Evolutionary conservation across 805 yeast species (phyloP), one percentile per base, ranked within the genome.

Genomic region (Starmerella cellae): DNA sequence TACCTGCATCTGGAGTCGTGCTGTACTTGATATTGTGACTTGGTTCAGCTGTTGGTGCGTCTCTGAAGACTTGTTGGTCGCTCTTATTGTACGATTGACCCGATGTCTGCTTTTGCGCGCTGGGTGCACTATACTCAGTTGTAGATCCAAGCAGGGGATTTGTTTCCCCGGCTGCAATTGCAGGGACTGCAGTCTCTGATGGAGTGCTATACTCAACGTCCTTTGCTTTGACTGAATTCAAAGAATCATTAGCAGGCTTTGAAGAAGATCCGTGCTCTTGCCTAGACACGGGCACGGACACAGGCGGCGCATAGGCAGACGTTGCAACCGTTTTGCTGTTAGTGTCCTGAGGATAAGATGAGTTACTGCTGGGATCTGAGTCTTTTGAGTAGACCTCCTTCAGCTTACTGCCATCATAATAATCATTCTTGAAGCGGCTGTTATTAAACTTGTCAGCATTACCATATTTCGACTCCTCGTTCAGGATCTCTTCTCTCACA

Each of bases 81-180:
- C n/a, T n/a, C n/a, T n/a, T n/a, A n/a, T n/a, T n/a, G n/a, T n/a
- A n/a, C n/a, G n/a, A n/a, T n/a, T n/a, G n/a, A 8, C 35, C 41
- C 16, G 5, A 38, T 24, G 28, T 24, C 28, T 9, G 28, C 28
- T 24, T 24, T 24, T 24, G 13, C 24, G 36, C 19, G 16, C 22
- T 8, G 22, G 24, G 45, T 3, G 45, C 40, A 31, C 24, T 20
- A 28, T 44, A 44, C 5, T 13, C 20, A 5, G 46, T 35, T 3
- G 16, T 19, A n/a, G 44, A 35, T 11, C 38, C 39, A 14, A 34
- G 17, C 3, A 40, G 23, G 8, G 43, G 43, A 19, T 40, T 35
- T 18, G 21, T 6, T 26, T 23, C 27, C 17, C 34, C 27, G 16
- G 47, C 38, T 6, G 41, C 41, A 28, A 33, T 33, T 8, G 8